Conservation (phyloP, 2,329 filamentous ascomycete species). For the Ambrosiella cleistominuta region DNA sequence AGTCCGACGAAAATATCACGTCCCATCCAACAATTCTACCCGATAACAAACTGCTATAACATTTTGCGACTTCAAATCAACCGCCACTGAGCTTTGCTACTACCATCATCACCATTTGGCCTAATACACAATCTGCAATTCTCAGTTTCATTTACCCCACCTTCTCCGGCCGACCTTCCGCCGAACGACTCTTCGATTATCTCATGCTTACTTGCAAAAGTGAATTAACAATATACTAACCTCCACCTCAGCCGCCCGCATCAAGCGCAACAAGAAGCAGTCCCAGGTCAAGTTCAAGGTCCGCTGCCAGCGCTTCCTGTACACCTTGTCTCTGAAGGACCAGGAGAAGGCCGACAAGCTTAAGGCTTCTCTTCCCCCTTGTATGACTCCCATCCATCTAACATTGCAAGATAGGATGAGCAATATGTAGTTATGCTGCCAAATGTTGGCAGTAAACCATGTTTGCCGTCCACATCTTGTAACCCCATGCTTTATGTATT, state of each 20-base stretch:
- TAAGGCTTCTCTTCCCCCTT: conserved; percentile 94
- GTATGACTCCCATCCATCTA: conserved; percentile 39
- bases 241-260: conserved; percentile 50
- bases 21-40: neutral
- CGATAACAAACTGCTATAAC: too few relatives aligned
- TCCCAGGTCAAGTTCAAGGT: conserved; percentile 99
- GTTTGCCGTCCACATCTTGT: too few relatives aligned
- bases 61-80: neutral
- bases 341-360: conserved; percentile 99
- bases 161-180: neutral
- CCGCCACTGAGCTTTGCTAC: neutral
- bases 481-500: too few relatives aligned
- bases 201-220: neutral
- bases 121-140: too few relatives aligned
- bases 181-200: neutral
- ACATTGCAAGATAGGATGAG: neutral
- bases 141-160: neutral
- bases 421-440: neutral
- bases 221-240: neutral
- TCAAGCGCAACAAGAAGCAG: conserved; percentile 88
- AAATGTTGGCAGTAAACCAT: neutral
- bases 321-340: conserved; percentile 98
- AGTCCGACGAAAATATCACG: conserved; percentile 1
- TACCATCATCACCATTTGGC: neutral
- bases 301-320: conserved; percentile 88